Conservation (phyloP, 2,329 filamentous ascomycete genomes). For the Sclerotinia sclerotiorum region DNA sequence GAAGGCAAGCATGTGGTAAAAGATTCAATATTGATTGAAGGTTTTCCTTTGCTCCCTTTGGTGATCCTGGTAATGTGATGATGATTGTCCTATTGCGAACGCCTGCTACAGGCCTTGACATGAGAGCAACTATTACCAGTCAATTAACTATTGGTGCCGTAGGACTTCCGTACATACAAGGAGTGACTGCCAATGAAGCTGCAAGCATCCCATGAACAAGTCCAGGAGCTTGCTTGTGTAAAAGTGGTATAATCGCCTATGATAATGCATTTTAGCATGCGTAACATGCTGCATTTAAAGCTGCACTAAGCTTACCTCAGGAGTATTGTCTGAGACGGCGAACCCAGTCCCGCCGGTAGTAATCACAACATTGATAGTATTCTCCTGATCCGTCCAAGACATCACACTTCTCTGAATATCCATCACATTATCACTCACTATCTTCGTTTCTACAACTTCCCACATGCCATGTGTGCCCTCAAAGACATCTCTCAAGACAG, state of each 20-base stretch:
- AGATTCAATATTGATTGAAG: slow-evolving; percentile 83
- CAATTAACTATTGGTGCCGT: slow-evolving; percentile 27
- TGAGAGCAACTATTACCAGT: slow-evolving; percentile 73
- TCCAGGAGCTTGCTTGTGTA: slow-evolving; percentile 84
- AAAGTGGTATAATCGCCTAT: slow-evolving; percentile 73
- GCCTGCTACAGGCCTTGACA: slow-evolving; percentile 91
- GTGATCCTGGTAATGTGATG: slow-evolving; percentile 87
- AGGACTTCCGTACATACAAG: slow-evolving; percentile 61
- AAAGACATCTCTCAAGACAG: slow-evolving; percentile 68
- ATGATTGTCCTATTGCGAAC: slow-evolving; percentile 79
- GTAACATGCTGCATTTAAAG: not conserved
- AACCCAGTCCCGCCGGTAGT: slow-evolving; percentile 95
- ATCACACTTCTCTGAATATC: slow-evolving; percentile 74
- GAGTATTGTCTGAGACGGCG: slow-evolving; percentile 78
- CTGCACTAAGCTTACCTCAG: slow-evolving; percentile 62
- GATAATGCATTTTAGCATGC: slow-evolving; percentile 14
- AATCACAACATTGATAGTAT: slow-evolving; percentile 71
- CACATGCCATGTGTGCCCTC: slow-evolving; percentile 68
- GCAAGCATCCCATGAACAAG: slow-evolving; percentile 95
- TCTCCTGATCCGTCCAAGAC: slow-evolving; percentile 68
- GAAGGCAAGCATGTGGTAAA: slow-evolving; percentile 91
- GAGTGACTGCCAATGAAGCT: slow-evolving; percentile 79
- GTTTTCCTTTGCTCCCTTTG: slow-evolving; percentile 93
- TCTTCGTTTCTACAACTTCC: slow-evolving; percentile 66
- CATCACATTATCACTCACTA: slow-evolving; percentile 74